Evolutionary conservation across 2,329 filamentous ascomycete species (phyloP).

Genomic region (Nothopassalora personata): DNA sequence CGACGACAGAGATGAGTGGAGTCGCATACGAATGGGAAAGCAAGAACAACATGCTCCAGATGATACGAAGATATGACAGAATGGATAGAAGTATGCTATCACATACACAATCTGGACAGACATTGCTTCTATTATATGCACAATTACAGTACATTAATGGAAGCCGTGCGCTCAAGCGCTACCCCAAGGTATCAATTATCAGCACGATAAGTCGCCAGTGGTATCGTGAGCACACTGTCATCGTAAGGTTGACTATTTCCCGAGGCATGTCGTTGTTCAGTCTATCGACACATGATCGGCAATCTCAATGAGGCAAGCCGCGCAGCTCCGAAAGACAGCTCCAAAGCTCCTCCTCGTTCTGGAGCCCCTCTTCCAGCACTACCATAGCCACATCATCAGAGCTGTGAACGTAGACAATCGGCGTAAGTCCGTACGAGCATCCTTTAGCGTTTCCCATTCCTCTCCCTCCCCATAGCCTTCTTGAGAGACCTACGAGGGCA

Average conservation of each 20-base stretch:
- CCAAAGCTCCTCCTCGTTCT: not conserved
- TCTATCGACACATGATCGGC: not conserved
- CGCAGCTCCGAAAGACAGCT: slow-evolving; percentile 1
- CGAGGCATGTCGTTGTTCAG: not conserved
- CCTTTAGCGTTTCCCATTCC: not conserved
- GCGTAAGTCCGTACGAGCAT: not conserved
- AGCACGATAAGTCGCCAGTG: not conserved
- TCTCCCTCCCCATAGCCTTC: not conserved
- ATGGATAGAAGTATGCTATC: not conserved
- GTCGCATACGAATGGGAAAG: slow-evolving; percentile 20
- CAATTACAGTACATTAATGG: not conserved
- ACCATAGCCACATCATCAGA: slow-evolving; percentile 8
- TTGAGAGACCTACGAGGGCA: not conserved
- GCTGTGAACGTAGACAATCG: not conserved
- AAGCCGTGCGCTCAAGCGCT: too few relatives aligned
- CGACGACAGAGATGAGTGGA: slow-evolving; percentile 40
- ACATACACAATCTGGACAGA: not conserved
- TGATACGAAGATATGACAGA: not conserved
- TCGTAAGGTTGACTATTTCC: not conserved
- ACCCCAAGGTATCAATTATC: not conserved
- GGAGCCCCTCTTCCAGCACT: slow-evolving; percentile 6
- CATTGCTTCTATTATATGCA: not conserved
- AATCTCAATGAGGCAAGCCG: slow-evolving; percentile 8
- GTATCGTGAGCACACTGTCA: not conserved
- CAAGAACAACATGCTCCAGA: not conserved